phyloP scores from a whole-genome alignment of 1,139 yeast genomes.

The Debaryomyces sp. region DNA sequence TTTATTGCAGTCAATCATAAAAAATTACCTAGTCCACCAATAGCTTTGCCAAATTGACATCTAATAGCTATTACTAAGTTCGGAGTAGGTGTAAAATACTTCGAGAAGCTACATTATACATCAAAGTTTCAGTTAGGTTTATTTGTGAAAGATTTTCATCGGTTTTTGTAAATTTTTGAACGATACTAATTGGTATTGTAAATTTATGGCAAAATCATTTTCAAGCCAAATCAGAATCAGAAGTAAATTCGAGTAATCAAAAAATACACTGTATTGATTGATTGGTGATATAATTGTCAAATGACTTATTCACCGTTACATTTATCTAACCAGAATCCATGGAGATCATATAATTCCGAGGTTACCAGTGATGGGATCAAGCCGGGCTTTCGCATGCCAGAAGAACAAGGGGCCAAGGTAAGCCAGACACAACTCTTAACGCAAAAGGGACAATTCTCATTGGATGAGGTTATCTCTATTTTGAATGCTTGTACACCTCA shows the following conservation, averaged over 20 bases:
- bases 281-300: not conserved
- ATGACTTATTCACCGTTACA: constrained; percentile 3
- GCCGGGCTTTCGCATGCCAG: not conserved
- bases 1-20: constrained; percentile 6
- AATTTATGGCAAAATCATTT: constrained; percentile 1
- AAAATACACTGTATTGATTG: not conserved
- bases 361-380: not conserved
- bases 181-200: constrained; percentile 1
- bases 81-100: not conserved
- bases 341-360: not conserved
- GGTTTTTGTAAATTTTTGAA: constrained; percentile 1
- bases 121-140: not conserved
- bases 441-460: constrained; percentile 14
- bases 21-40: constrained; percentile 1
- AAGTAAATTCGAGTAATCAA: not conserved
- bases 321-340: not conserved
- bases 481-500: constrained; percentile 33
- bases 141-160: not conserved
- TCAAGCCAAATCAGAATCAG: not conserved
- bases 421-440: constrained; percentile 5
- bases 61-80: not conserved
- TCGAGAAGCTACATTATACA: not conserved
- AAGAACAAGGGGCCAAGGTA: not conserved
- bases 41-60: not conserved
- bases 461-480: constrained; percentile 32